Evolutionary conservation across 2,329 filamentous ascomycete species (phyloP).

Genomic region (Talaromyces atroroseus): DNA sequence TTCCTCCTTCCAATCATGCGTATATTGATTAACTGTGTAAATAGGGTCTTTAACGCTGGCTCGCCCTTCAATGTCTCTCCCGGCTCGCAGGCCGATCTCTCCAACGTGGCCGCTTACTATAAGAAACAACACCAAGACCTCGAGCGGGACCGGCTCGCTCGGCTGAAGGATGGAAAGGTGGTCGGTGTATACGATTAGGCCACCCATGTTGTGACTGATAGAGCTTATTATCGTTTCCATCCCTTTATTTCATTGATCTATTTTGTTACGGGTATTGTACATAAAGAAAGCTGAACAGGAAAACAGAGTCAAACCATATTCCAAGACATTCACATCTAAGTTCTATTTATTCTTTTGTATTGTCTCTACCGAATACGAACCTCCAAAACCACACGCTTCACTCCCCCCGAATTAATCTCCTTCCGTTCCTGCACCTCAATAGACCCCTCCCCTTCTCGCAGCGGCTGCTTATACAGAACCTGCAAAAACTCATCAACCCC

Average conservation of each 20-base stretch:
- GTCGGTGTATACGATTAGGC: slow-evolving; percentile 41
- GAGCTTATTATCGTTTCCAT: background rate
- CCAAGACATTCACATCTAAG: slow-evolving; percentile 18
- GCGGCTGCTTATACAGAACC: slow-evolving; percentile 23
- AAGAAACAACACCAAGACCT: slow-evolving; percentile 52
- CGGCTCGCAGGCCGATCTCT: slow-evolving; percentile 55
- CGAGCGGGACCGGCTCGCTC: slow-evolving; percentile 51
- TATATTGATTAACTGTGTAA: too few relatives aligned
- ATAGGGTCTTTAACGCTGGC: slow-evolving; percentile 57
- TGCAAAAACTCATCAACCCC: slow-evolving; percentile 56
- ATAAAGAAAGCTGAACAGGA: slow-evolving; percentile 3
- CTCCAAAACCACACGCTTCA: slow-evolving; percentile 41
- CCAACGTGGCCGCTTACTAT: slow-evolving; percentile 58
- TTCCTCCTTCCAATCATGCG: background rate
- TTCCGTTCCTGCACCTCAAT: slow-evolving; percentile 28
- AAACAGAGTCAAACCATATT: background rate
- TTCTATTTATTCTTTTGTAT: slow-evolving; percentile 22
- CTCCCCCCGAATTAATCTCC: slow-evolving; percentile 39
- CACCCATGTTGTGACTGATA: background rate
- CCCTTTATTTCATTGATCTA: background rate
- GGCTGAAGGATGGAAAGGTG: slow-evolving; percentile 41
- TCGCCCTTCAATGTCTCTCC: slow-evolving; percentile 61
- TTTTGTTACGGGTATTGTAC: slow-evolving; percentile 11
- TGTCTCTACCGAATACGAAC: slow-evolving; percentile 17
- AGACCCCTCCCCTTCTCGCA: slow-evolving; percentile 15